Evolutionary conservation across 2,329 filamentous ascomycete species (phyloP), one percentile per base, ranked within the genome.

Genomic region (Venturia aucupariae): DNA sequence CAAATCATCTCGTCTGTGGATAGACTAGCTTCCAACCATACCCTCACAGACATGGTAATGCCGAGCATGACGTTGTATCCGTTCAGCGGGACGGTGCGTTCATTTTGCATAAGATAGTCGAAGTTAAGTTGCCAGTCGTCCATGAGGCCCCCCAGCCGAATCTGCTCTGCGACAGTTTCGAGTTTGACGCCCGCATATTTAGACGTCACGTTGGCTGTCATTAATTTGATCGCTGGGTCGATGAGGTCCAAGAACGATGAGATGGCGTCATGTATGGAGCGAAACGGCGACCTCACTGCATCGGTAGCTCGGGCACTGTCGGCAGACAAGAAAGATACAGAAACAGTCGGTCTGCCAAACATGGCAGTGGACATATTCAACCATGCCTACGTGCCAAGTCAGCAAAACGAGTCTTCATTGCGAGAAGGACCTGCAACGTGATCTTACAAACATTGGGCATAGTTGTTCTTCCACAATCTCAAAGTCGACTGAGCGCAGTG

Each of bases 171-270:
- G 30, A 46, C 27, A 22, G 39, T 22, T 17, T 41, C 27, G 24
- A 19, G 19, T 10, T 62, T 38, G n/a, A 41, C 48, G 22, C 30
- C 35, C 39, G n/a, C 38, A 24, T 42, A 62, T 62, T 62, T 62
- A 15, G 42, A 22, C 60, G 4, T 13, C 19, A n/a, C 55, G 17
- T 59, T 35, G 19, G 55, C 55, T n/a, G 22, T 11, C 13, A 59
- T 35, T 10, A 59, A 32, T n/a, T 41, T 35, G 55, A 59, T 35
- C 17, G 55, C 30, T n/a, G 38, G 30, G 17, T 59, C 55, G 5
- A 59, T 41, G n/a, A 35, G 55, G 55, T 59, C 38, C 30, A 59
- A 41, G 30, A 59, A 59, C 19, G 55, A 35, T 17, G 30, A 35
- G 10, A 59, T 59, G 30, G 13, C 19, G 17, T 41, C 38, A 35